phyloP scores from a whole-genome alignment of 2,329 filamentous ascomycete species.

The Metarhizium humberi region DNA sequence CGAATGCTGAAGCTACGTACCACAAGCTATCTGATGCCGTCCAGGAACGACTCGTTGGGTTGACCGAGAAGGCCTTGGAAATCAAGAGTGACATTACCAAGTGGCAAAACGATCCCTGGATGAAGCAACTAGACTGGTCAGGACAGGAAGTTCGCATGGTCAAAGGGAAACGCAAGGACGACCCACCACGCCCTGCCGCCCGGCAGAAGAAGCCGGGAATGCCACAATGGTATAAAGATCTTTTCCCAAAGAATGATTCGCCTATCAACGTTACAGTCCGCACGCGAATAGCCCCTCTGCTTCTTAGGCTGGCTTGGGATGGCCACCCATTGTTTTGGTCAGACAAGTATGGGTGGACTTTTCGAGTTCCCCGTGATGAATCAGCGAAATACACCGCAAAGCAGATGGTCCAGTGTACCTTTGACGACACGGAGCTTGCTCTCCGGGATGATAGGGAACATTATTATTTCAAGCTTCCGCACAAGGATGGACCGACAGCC shows the following conservation, averaged over 20 bases:
- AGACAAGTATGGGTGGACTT: slow-evolving; percentile 87
- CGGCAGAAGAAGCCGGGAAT: slow-evolving; percentile 90
- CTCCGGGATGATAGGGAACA: slow-evolving; percentile 58
- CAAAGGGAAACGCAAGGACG: slow-evolving; percentile 81
- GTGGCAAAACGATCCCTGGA: slow-evolving; percentile 78
- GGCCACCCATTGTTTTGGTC: slow-evolving; percentile 88
- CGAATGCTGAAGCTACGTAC: slow-evolving; percentile 79
- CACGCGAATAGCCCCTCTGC: slow-evolving; percentile 75
- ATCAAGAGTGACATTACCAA: slow-evolving; percentile 59
- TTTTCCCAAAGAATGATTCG: slow-evolving; percentile 61
- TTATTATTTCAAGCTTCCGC: slow-evolving; percentile 85
- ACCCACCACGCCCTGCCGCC: slow-evolving; percentile 66
- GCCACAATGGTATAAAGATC: slow-evolving; percentile 92
- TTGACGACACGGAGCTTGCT: slow-evolving; percentile 61
- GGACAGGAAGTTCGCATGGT: slow-evolving; percentile 86
- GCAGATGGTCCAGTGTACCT: slow-evolving; percentile 65
- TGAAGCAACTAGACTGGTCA: slow-evolving; percentile 90
- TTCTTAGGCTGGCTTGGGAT: slow-evolving; percentile 82
- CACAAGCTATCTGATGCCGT: slow-evolving; percentile 68
- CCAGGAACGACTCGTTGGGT: slow-evolving; percentile 58
- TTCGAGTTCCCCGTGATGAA: slow-evolving; percentile 59
- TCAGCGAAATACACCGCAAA: slow-evolving; percentile 56
- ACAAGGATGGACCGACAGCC: slow-evolving; percentile 84
- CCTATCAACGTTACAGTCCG: slow-evolving; percentile 75
- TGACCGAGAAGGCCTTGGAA: slow-evolving; percentile 70